These are phyloP conservation scores for Tritrichomonas musculus DNA, from an alignment of 208 protist genomes.

Conservation along the genomic window DNA sequence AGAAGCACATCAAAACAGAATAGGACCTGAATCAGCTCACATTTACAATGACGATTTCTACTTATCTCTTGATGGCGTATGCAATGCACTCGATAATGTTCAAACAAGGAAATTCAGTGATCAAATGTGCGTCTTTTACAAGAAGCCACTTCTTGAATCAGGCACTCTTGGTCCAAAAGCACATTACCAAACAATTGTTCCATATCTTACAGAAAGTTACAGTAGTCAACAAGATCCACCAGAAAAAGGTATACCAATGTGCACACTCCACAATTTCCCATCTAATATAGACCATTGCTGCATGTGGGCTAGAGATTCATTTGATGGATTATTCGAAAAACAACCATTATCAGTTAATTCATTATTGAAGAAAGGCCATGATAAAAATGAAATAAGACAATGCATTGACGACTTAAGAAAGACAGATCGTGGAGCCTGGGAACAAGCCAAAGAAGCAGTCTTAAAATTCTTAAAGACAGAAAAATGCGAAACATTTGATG, in stretches of 20 bases:
- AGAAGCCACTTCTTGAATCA: no score
- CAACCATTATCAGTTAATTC: background rate
- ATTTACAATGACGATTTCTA: conserved; percentile 83
- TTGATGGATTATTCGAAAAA: background rate
- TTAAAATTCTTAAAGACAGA: background rate
- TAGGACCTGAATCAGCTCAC: conserved; percentile 86
- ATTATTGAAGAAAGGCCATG: no score
- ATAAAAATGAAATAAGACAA: background rate
- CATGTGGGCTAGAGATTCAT: background rate
- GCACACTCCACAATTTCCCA: no score
- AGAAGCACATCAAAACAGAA: no score
- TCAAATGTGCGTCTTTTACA: conserved; percentile 72
- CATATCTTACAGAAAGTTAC: background rate
- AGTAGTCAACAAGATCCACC: conserved; percentile 72
- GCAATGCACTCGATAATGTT: no score
- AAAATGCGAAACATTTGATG: background rate
- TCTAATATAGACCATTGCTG: no score
- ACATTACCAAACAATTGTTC: conserved; percentile 61
- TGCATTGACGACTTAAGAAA: background rate
- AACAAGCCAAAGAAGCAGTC: background rate
- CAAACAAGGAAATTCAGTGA: conserved; percentile 58
- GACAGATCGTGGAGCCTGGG: background rate
- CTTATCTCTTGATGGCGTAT: no score
- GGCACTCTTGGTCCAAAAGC: conserved; percentile 97
- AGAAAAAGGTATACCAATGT: no score